A percentile compares a stretch with the other conserved stretches of the same genome.
These are phyloP conservation scores for Copromyces sp. DNA, from an alignment of 495 filamentous ascomycete genomes.

Conservation along the genomic window DNA sequence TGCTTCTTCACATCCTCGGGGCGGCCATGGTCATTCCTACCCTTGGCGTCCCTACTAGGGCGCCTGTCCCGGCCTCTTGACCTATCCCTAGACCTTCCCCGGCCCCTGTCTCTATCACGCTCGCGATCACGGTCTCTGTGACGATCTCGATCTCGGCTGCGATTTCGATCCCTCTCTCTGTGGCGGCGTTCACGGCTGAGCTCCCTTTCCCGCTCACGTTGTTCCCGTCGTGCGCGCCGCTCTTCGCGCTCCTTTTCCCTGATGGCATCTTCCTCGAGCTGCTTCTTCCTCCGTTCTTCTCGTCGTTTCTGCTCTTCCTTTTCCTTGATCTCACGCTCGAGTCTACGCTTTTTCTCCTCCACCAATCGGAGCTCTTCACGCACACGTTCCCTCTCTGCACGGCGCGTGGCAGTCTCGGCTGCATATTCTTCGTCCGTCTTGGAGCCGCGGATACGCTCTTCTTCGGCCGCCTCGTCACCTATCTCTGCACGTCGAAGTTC, in stretches of 20 bases:
- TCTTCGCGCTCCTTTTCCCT: slow-evolving; percentile 45
- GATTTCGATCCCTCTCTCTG: slow-evolving; percentile 31
- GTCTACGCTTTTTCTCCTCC: slow-evolving; percentile 56
- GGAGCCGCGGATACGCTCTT: slow-evolving; percentile 57
- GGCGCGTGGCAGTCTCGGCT: slow-evolving; percentile 54
- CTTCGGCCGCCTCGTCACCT: slow-evolving; percentile 57
- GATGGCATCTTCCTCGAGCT: slow-evolving; percentile 50
- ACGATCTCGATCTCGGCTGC: slow-evolving; percentile 24
- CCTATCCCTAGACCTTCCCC: slow-evolving; percentile 21
- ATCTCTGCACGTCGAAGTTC: slow-evolving; percentile 62
- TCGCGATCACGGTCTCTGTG: slow-evolving; percentile 22
- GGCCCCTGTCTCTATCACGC: slow-evolving; percentile 23
- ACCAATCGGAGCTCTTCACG: slow-evolving; percentile 54
- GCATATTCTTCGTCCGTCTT: slow-evolving; percentile 82
- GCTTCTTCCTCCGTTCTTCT: slow-evolving; percentile 49
- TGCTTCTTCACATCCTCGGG: slow-evolving; percentile 33
- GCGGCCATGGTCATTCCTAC: slow-evolving; percentile 13
- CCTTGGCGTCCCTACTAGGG: slow-evolving; percentile 10
- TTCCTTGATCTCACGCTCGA: slow-evolving; percentile 53
- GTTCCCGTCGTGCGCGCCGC: slow-evolving; percentile 47
- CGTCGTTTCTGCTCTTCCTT: slow-evolving; percentile 44
- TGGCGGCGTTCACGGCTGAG: slow-evolving; percentile 48
- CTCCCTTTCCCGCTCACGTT: slow-evolving; percentile 46
- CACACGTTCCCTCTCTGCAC: slow-evolving; percentile 52
- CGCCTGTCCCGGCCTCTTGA: slow-evolving; percentile 16